A percentile compares a stretch with the other conserved stretches of the same genome.
Evolutionary conservation across 352 stramenopile genomes (phyloP).

Genomic region (Globisporangium orthogonon): DNA sequence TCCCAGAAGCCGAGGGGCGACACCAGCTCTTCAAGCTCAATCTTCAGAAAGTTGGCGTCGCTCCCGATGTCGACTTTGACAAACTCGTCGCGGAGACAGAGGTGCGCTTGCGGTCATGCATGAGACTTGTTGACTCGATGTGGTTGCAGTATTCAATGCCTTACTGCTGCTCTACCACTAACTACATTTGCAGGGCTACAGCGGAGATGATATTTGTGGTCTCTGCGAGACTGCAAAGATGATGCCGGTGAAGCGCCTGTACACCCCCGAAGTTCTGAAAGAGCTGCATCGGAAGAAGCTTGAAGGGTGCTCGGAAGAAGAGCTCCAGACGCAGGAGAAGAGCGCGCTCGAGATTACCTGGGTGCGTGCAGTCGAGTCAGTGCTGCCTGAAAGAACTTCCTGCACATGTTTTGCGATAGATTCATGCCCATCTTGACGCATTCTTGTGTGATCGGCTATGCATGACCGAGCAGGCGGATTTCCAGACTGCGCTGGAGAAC

Average conservation of each 20-base stretch:
- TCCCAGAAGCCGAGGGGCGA: slow-evolving; percentile 47
- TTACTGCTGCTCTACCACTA: not conserved
- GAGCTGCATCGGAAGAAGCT: slow-evolving; percentile 51
- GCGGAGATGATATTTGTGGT: slow-evolving; percentile 49
- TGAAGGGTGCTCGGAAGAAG: slow-evolving; percentile 42
- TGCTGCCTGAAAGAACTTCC: not conserved
- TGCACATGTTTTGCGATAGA: too few species aligned
- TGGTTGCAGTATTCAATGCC: not conserved
- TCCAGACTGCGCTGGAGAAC: slow-evolving; percentile 64
- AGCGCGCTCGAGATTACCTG: slow-evolving; percentile 48
- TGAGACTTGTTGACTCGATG: too few species aligned
- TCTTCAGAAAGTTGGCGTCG: slow-evolving; percentile 68
- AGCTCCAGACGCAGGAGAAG: slow-evolving; percentile 50
- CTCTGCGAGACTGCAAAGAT: slow-evolving; percentile 71
- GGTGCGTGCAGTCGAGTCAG: slow-evolving; percentile 9
- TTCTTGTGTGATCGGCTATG: not conserved
- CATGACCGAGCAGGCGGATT: slow-evolving; percentile 25
- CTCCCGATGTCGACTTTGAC: slow-evolving; percentile 71
- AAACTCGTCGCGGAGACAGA: slow-evolving; percentile 63
- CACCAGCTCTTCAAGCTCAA: slow-evolving; percentile 76
- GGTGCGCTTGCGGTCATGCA: slow-evolving; percentile 14
- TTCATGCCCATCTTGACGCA: too few species aligned
- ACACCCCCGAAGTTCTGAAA: slow-evolving; percentile 61
- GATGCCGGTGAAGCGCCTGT: slow-evolving; percentile 76
- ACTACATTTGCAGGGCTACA: slow-evolving; percentile 28